Base-by-base conservation (phyloP, 805 yeast genomes). In the Dipodascus geniculatus region DNA sequence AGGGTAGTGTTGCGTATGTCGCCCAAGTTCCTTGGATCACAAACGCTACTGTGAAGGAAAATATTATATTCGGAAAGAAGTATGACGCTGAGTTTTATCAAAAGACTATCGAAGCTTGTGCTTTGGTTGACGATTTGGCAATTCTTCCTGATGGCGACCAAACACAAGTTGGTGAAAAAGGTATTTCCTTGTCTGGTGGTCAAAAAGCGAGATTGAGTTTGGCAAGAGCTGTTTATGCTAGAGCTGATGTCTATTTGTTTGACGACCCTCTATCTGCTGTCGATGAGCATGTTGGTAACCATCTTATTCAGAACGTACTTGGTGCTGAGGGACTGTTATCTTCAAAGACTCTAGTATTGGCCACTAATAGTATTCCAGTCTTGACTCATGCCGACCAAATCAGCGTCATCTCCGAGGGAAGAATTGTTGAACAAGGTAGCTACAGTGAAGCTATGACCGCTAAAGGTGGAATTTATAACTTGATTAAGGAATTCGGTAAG, bases 11-110 rank as follows among this genome's bases (percentile, higher is more conserved):
- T 35, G 97, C 97, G 0, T 91, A 90, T 67, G 96, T 85, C 47
- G 82, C 96, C 53, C 89, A 88, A 20, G 82, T 85, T 42, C 95
- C 99, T 1, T 93, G 99, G 99, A 89, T 93, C 58, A 85, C 89
- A 85, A 93, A 93, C 65, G 98, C 96, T 35, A 76, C 95, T 2
- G 91, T 93, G 3, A 77, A 78, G 61, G 88, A 84, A 17, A 87
- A 87, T 63, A 85, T 87, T 53, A 51, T 75, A 14, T 87, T 87
- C 68, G 95, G 95, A 16, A 56, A 64, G 19, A 76, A 76, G 17
- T 80, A 64, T 54, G 79, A 82, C 53, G 69, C 73, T 51, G 63
- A 67, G 1, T 75, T 71, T 56, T 87, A 87, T 63, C 62, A 75
- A 3, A 67, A 68, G 16, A 77, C 86, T 3, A 64, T 87, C 14